A percentile compares a stretch with the other conserved stretches of the same genome.
Evolutionary conservation across 2,329 filamentous ascomycete species (phyloP).

Genomic region (Moelleriella libera): DNA sequence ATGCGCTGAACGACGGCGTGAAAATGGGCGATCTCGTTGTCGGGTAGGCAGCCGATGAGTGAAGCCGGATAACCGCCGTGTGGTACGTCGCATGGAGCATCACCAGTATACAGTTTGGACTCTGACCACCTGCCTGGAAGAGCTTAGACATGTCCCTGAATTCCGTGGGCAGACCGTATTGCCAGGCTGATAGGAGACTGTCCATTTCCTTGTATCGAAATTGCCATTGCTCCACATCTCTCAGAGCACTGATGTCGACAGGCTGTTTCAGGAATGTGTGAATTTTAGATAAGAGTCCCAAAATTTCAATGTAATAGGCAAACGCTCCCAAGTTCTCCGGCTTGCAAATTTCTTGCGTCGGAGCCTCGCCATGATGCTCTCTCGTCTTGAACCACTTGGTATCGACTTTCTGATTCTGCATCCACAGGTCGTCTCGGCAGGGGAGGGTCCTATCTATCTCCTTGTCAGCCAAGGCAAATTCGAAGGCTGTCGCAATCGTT

Average conservation of each 20-base stretch:
- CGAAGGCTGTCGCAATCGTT: conserved; percentile 81
- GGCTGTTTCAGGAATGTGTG: conserved; percentile 82
- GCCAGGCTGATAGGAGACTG: conserved; percentile 66
- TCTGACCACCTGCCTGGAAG: conserved; percentile 56
- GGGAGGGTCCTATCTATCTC: conserved; percentile 81
- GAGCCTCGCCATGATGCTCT: conserved; percentile 24
- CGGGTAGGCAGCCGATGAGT: conserved; percentile 86
- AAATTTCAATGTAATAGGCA: conserved; percentile 78
- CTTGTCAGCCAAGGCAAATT: conserved; percentile 78
- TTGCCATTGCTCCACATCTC: conserved; percentile 85
- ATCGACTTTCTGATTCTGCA: conserved; percentile 70
- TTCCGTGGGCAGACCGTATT: conserved; percentile 67
- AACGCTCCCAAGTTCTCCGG: conserved; percentile 78
- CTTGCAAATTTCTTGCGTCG: conserved; percentile 51
- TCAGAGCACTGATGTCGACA: conserved; percentile 71
- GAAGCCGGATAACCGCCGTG: conserved; percentile 76
- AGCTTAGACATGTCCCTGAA: conserved; percentile 74
- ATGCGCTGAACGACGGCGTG: conserved; percentile 74
- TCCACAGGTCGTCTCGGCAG: conserved; percentile 76
- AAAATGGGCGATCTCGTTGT: conserved; percentile 82
- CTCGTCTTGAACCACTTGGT: conserved; percentile 64
- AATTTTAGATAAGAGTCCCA: conserved; percentile 75
- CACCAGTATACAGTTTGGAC: conserved; percentile 69
- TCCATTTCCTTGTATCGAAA: conserved; percentile 75
- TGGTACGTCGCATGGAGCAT: conserved; percentile 88